Conservation (phyloP, 192 early-diverging fungal genomes). For the Coemansia sp. region DNA sequence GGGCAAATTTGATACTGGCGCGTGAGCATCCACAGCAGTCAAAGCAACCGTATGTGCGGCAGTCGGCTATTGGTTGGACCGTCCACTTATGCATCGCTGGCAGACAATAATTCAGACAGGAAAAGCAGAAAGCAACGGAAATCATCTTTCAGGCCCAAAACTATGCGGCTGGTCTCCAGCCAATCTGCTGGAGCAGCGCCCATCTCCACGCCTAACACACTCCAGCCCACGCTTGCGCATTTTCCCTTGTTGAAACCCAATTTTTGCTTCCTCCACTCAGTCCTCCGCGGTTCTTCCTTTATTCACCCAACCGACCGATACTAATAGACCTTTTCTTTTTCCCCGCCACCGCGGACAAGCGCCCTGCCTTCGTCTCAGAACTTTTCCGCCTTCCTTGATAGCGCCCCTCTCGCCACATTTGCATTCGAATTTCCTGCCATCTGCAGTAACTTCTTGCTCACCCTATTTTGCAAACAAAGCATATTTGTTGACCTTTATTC, state of each 20-base stretch:
- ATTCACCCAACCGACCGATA: background rate
- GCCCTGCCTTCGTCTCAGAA: background rate
- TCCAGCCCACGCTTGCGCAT: background rate
- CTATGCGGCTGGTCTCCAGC: background rate
- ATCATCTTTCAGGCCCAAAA: conserved; percentile 2
- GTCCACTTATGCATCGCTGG: background rate
- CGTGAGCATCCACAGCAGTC: background rate
- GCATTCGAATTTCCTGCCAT: conserved; percentile 8
- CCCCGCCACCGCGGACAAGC: background rate
- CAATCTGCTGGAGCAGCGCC: conserved; percentile 4
- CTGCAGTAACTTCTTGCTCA: conserved; percentile 1
- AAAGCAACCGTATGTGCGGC: background rate
- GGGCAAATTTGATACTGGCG: background rate
- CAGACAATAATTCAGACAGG: background rate
- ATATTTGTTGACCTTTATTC: background rate
- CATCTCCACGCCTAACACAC: conserved; percentile 5
- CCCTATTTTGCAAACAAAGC: background rate
- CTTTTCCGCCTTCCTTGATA: background rate
- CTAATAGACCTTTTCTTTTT: background rate
- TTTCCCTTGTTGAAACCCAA: conserved; percentile 2
- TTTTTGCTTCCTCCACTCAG: conserved; percentile 6
- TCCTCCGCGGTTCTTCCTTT: conserved; percentile 7
- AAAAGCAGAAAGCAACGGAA: conserved; percentile 8
- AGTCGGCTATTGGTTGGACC: conserved; percentile 6
- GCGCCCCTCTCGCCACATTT: background rate